Conservation (phyloP, 208 protist genomes). For the Trypanosoma rangeli region DNA sequence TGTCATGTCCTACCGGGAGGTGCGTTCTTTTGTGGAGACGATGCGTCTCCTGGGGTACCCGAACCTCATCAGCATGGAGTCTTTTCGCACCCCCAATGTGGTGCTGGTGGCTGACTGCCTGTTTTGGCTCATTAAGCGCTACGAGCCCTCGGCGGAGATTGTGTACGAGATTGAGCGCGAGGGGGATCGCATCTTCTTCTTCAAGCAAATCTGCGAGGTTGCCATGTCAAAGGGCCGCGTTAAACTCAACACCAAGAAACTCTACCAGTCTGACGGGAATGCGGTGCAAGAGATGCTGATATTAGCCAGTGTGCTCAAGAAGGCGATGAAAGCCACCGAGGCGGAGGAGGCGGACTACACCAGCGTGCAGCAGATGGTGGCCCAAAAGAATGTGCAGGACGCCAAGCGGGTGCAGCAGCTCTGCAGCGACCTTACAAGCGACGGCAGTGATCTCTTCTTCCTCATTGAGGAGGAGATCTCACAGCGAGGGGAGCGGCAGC, state of each 20-base stretch:
- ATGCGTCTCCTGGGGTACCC: conserved; percentile 95
- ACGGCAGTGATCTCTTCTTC: conserved; percentile 89
- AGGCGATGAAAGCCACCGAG: conserved; percentile 76
- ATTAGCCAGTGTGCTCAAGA: conserved; percentile 89
- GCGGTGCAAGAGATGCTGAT: conserved; percentile 97
- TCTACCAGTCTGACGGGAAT: conserved; percentile 95
- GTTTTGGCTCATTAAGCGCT: conserved; percentile 93
- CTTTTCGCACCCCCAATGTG: conserved; percentile 95
- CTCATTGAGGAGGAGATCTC: conserved; percentile 84
- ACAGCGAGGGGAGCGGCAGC: conserved; percentile 66
- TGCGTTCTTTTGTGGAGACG: conserved; percentile 94
- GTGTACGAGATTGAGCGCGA: conserved; percentile 90
- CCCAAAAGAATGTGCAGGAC: conserved; percentile 81
- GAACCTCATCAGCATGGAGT: conserved; percentile 95
- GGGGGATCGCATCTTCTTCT: conserved; percentile 90
- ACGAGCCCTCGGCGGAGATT: conserved; percentile 92
- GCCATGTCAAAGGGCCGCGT: conserved; percentile 86
- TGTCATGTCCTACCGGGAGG: conserved; percentile 91
- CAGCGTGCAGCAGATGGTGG: conserved; percentile 79
- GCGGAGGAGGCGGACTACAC: conserved; percentile 78
- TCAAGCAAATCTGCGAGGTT: conserved; percentile 91
- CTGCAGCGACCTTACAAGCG: conserved; percentile 86
- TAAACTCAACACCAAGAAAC: conserved; percentile 94
- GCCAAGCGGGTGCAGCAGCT: conserved; percentile 88
- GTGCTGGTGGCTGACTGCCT: conserved; percentile 93